Conservation (phyloP, 1,284 basidiomycete species). For the Leccinum proliferum region DNA sequence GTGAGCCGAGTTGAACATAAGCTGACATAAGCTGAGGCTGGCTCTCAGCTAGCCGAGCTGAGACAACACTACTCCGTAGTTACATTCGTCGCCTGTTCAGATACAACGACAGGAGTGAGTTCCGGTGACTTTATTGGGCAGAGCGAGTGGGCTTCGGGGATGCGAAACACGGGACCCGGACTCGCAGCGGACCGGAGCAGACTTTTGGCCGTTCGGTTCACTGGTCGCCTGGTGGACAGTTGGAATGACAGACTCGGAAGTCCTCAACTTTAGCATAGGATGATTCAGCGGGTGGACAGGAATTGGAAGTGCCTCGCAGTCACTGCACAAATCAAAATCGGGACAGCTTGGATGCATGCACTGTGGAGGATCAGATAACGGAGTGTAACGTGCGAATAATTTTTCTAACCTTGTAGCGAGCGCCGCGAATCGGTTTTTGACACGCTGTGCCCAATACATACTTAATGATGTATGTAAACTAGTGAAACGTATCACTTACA, state of each 20-base stretch:
- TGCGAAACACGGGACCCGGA: neutral
- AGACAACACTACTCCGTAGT: neutral
- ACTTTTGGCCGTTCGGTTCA: neutral
- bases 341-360: slow-evolving; percentile 79
- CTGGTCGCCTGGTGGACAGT: slow-evolving; percentile 35
- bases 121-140: neutral
- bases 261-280: slow-evolving; percentile 76
- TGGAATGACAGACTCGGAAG: slow-evolving; percentile 46
- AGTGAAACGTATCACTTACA: slow-evolving; percentile 26
- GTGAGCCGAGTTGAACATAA: too few species aligned
- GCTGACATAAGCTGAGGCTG: too few species aligned
- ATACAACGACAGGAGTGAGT: neutral
- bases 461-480: neutral
- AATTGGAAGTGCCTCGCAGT: slow-evolving; percentile 79
- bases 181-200: neutral
- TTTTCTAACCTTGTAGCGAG: slow-evolving; percentile 61
- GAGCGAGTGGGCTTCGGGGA: neutral
- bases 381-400: neutral
- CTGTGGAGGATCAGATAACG: slow-evolving; percentile 33
- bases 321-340: slow-evolving; percentile 81
- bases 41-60: too few species aligned
- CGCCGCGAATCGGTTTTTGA: slow-evolving; percentile 48
- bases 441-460: slow-evolving; percentile 38
- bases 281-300: slow-evolving; percentile 71
- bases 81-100: neutral